Evolutionary conservation across 2,329 filamentous ascomycete species (phyloP), one percentile per base, ranked within the genome.

Genomic region (Kalaharituber pfeilii): DNA sequence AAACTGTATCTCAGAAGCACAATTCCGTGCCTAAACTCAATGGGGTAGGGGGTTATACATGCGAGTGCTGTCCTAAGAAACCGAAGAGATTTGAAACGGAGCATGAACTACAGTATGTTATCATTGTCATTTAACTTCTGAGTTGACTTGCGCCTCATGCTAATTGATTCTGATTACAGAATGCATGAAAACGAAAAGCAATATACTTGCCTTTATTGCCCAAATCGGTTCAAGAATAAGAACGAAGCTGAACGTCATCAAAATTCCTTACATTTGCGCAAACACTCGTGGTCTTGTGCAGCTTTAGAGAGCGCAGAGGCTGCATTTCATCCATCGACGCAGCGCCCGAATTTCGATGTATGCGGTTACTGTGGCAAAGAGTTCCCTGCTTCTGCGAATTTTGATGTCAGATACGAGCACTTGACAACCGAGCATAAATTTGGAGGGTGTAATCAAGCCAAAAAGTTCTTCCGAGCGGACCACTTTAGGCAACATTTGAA

Each of bases 401-500:
- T 88, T 88, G 84, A 94, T 52, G 75, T 79, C 57, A 81, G 91
- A 55, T 80, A 88, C 53, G 82, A 84, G 54, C 91, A 98, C 71
- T 72, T 98, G 53, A 88, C 87, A 65, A 82, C 85, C 63, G 78
- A 87, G 59, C 91, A 98, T 73, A 98, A 98, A 67, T 98, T 94
- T 67, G 80, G 87, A 59, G 91, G 96, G 70, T 98, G 91, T 76
- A 98, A 98, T 68, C 87, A 91, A 65, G 84, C 84, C 62, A 98
- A 98, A 74, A 96, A 96, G 68, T 98, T 98, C 68, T 98, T 84
- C 72, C 79, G 91, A 33, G 91, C 91, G 29, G 91, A 98, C 68
- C 91, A 98, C 68, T 98, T 98, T 74, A 81, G 91, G 56, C 91
- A 98, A 69, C 91, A 98, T 69, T 73, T 98, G 56, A 98, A 96